Evolutionary conservation across 2,329 filamentous ascomycete genomes (phyloP).

Genomic region (Paracoccidioides lutzii): DNA sequence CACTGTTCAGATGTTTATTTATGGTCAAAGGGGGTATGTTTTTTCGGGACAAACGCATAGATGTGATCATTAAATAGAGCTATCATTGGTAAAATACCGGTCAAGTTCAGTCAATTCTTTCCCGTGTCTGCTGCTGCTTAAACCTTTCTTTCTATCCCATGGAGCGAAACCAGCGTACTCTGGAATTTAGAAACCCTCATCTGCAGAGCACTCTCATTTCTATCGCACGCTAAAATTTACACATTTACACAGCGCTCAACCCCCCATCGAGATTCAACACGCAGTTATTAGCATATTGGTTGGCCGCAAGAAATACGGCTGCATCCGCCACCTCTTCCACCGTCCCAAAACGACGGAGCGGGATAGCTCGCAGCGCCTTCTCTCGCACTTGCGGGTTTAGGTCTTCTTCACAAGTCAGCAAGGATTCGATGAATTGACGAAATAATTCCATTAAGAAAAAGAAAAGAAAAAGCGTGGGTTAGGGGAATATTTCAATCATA

Average conservation of each 20-base stretch:
- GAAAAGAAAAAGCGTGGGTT: not conserved
- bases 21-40: not conserved
- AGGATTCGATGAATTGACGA: not conserved
- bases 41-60: not conserved
- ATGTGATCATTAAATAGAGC: not conserved
- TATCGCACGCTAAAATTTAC: not conserved
- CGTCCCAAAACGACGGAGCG: slow-evolving; percentile 52
- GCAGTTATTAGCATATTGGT: slow-evolving; percentile 77
- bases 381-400: slow-evolving; percentile 26
- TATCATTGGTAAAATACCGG: no score
- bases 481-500: slow-evolving; percentile 28
- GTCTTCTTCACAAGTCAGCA: slow-evolving; percentile 19
- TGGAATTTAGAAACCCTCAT: not conserved
- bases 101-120: no score
- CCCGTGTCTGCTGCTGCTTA: not conserved
- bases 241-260: slow-evolving; percentile 48
- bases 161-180: not conserved
- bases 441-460: not conserved
- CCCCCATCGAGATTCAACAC: slow-evolving; percentile 78
- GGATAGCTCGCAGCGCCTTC: slow-evolving; percentile 40
- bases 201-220: not conserved
- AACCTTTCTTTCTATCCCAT: not conserved
- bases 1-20: not conserved
- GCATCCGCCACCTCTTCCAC: slow-evolving; percentile 68
- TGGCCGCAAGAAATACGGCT: slow-evolving; percentile 61